Conservation (phyloP, 228 moss, liverwort and hornwort genomes). For the Sphagnum fallax region DNA sequence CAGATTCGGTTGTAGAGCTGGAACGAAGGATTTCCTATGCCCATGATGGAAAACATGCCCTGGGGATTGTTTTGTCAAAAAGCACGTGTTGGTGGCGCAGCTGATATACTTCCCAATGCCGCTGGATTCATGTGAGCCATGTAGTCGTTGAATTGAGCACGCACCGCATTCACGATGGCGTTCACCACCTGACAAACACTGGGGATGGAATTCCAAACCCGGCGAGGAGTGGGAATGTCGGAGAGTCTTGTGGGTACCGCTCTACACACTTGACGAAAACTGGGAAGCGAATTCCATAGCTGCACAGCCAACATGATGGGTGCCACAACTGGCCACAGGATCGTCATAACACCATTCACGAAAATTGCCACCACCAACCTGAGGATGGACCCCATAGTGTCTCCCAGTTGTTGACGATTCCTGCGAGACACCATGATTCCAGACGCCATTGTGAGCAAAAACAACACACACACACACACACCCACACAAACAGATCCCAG, state of each 20-base stretch:
- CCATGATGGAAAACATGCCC: no score
- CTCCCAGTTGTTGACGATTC: slow-evolving; percentile 27
- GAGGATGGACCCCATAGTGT: slow-evolving; percentile 11
- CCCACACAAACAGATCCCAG: background rate
- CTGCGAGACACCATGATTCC: slow-evolving; percentile 9
- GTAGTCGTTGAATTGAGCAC: slow-evolving; percentile 22
- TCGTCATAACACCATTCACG: slow-evolving; percentile 32
- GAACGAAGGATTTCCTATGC: no score
- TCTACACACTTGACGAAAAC: slow-evolving; percentile 18
- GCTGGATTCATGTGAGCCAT: slow-evolving; percentile 17
- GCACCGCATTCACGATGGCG: slow-evolving; percentile 18
- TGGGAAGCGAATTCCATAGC: slow-evolving; percentile 44
- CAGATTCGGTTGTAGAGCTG: no score
- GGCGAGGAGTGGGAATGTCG: slow-evolving; percentile 18
- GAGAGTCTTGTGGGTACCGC: slow-evolving; percentile 25
- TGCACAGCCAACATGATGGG: slow-evolving; percentile 35
- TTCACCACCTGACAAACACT: slow-evolving; percentile 20
- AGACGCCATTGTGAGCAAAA: slow-evolving; percentile 12
- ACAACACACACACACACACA: no score
- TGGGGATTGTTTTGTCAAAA: no score
- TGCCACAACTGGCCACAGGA: slow-evolving; percentile 27
- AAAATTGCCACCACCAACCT: slow-evolving; percentile 26
- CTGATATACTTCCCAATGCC: slow-evolving; percentile 2
- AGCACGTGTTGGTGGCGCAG: no score
- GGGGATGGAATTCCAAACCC: slow-evolving; percentile 29